These are phyloP conservation scores for Ophiocordyceps robertsii DNA, from an alignment of 2,329 filamentous ascomycete species.

Conservation along the genomic window DNA sequence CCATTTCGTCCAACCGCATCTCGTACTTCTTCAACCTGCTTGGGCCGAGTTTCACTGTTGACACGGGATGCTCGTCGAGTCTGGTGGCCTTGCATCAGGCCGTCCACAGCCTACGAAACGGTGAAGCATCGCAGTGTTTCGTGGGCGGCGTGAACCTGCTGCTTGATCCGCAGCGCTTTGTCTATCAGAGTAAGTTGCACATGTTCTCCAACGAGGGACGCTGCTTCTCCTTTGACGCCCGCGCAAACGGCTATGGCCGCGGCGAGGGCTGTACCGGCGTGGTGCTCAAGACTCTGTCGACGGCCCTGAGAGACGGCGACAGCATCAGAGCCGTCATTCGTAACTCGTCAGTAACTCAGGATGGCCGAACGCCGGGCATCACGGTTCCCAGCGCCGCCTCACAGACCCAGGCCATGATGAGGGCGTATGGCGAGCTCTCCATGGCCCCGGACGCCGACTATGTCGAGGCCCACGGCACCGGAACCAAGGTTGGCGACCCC, in stretches of 20 bases:
- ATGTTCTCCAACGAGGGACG: slow-evolving; percentile 12
- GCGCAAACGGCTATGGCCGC: slow-evolving; percentile 32
- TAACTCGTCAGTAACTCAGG: slow-evolving; percentile 22
- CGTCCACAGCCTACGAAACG: slow-evolving; percentile 15
- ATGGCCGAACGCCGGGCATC: slow-evolving; percentile 28
- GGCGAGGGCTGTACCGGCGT: slow-evolving; percentile 31
- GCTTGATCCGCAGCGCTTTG: slow-evolving; percentile 10
- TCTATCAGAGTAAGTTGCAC: slow-evolving; percentile 10
- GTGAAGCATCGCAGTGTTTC: slow-evolving; percentile 18
- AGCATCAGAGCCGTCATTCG: slow-evolving; percentile 22
- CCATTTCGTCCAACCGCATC: slow-evolving; percentile 31
- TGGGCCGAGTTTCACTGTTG: slow-evolving; percentile 32
- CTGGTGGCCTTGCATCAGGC: slow-evolving; percentile 34
- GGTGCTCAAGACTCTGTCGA: slow-evolving; percentile 25
- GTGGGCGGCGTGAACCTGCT: slow-evolving; percentile 15
- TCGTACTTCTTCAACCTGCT: slow-evolving; percentile 33
- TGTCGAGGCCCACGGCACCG: slow-evolving; percentile 32
- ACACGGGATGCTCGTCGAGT: slow-evolving; percentile 37
- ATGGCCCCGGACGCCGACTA: slow-evolving; percentile 17
- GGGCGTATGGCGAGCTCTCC: slow-evolving; percentile 18
- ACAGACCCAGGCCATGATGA: slow-evolving; percentile 20
- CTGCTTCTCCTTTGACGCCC: slow-evolving; percentile 23
- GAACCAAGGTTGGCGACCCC: slow-evolving; percentile 32
- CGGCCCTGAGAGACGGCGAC: slow-evolving; percentile 26
- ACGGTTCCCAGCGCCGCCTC: slow-evolving; percentile 19